Evolutionary conservation across 2,329 filamentous ascomycete genomes (phyloP), one percentile per base, ranked within the genome.

Genomic region (Penicillium sp.): DNA sequence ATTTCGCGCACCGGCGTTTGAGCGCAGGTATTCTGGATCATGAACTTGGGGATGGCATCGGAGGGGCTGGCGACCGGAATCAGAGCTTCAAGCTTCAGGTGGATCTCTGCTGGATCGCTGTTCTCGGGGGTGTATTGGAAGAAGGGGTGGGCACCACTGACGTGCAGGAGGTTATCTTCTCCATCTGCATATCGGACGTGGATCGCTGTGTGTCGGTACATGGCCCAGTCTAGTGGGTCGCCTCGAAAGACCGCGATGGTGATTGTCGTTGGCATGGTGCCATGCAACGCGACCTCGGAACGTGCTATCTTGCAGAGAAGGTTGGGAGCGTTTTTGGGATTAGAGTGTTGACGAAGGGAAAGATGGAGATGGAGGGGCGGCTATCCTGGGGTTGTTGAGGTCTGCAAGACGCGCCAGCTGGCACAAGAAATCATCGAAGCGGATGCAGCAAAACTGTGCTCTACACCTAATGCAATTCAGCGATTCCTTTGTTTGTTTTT

Each of bases 191-290:
- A 57, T 10, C 43, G 39, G 21, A 59, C 47, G 36, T 58, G 53
- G 4, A 62, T 45, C 2, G 57, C 58, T 16, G 58, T 60, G 36
- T 62, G 59, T 30, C 58, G 56, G 43, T 60, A 61, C 43, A 58
- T 50, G 31, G 47, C 32, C 44, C 56, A 60, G 40, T 62, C 58
- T 26, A 61, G 38, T 8, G 59, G 57, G 7, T 55, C 51, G 18
- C 58, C 58, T 25, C 47, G 48, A 30, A 57, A 60, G 35, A 62
- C 50, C 7, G 56, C 46, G 33, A 62, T 43, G 23, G 45, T 54
- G 7, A 57, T 33, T 36, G 48, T 53, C 26, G 44, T 50, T 11
- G 48, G 13, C 56, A 59, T 58, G 19, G 17, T 35, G 8, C 9
- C n/a, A n/a, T n/a, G n/a, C n/a, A n/a, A n/a, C n/a, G n/a, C n/a